Evolutionary conservation across 176 grass and related monocot species (phyloP), one percentile per base, ranked within the genome.

Genomic region (Phragmites australis): DNA sequence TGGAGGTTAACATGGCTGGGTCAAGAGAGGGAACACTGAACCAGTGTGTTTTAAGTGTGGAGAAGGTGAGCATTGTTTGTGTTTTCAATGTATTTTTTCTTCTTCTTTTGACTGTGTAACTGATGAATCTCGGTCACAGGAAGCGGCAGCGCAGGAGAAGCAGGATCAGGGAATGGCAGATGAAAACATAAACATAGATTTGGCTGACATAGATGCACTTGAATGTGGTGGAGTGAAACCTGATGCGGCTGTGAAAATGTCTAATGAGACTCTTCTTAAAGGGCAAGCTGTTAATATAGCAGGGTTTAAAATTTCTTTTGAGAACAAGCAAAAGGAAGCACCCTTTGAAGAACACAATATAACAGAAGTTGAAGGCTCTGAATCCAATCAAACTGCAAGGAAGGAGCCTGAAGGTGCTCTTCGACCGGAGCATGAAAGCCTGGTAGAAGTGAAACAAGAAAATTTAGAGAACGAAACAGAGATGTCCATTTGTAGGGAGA

Each of bases 391-490:
- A 80, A 41, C 15, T 70, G 37, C 55, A 75, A 14, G 31, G 61
- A 74, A 75, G 21, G 74, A 87, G 51, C 39, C 21, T 44, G 70
- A 83, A 52, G 27, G 39, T 64, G n/a, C 51, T 87, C 44, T 75
- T 87, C 84, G 61, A 56, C 21, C 37, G 64, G 68, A 87, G 9
- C 47, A 9, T 80, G 54, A 37, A 53, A 48, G 21, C 29, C 27
- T 63, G 53, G 68, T 21, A 42, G 64, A 70, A 80, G 40, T 23
- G 64, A 76, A 76, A 34, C 59, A 83, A 52, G 84, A 78, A 76
- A 80, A 44, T 61, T 53, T 80, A 48, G 84, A 75, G 43, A 82
- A 83, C 54, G 82, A 63, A 68, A 73, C 18, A 5, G 79, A 56
- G 55, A 67, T 54, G 51, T 67, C 74, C 21, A 26, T 8, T 70